phyloP scores from a whole-genome alignment of 208 protist species.

The Trypanosoma caninum region DNA sequence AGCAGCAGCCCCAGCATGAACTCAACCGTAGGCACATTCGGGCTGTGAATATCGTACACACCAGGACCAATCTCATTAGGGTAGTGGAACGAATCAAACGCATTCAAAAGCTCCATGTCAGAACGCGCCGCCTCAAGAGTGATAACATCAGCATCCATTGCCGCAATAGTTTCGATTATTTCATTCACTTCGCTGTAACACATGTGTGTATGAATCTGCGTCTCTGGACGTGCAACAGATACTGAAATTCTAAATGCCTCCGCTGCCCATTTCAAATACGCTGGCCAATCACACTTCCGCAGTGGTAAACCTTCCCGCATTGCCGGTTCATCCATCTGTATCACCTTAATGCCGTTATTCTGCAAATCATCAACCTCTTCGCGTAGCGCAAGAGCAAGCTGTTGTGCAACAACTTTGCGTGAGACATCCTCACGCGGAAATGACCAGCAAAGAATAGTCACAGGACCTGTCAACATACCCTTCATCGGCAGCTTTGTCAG shows the following conservation, averaged over 20 bases:
- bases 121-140: constrained; percentile 80
- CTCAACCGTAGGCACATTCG: constrained; percentile 69
- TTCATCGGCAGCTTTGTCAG: constrained; percentile 73
- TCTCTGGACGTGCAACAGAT: constrained; percentile 46
- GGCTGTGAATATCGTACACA: constrained; percentile 91
- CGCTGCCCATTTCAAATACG: constrained; percentile 83
- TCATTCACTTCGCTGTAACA: constrained; percentile 92
- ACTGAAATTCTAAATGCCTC: constrained; percentile 65
- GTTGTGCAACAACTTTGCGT: constrained; percentile 39
- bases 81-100: constrained; percentile 67
- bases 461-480: constrained; percentile 90
- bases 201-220: constrained; percentile 88
- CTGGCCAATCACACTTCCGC: constrained; percentile 44
- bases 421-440: constrained; percentile 80
- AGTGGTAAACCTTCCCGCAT: constrained; percentile 86
- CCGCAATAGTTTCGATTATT: constrained; percentile 76
- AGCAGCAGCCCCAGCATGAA: constrained; percentile 64
- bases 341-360: constrained; percentile 50
- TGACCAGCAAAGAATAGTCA: constrained; percentile 90
- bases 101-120: constrained; percentile 75
- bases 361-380: constrained; percentile 87
- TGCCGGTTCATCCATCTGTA: constrained; percentile 91
- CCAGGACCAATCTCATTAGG: constrained; percentile 83
- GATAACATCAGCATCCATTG: constrained; percentile 86
- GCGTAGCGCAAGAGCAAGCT: constrained; percentile 82